Conservation (phyloP, 257 asterid species). For the Catharanthus roseus region DNA sequence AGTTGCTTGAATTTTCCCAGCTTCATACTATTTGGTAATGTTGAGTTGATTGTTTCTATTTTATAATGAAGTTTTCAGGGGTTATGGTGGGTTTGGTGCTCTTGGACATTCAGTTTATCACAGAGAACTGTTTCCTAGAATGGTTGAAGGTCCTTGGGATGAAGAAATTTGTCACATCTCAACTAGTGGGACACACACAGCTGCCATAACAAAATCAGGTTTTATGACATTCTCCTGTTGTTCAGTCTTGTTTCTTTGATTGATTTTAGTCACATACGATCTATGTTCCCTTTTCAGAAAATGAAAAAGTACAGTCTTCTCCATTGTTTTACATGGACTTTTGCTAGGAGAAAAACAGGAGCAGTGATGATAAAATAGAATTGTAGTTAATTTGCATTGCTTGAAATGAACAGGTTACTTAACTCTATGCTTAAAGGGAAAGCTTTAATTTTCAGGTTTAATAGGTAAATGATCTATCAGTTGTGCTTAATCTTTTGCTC, state of each 20-base stretch:
- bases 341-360: background rate
- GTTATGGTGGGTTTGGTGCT: constrained; percentile 99
- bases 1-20: background rate
- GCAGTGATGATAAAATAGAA: background rate
- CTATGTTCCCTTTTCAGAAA: background rate
- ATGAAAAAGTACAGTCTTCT: background rate
- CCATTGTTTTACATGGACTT: background rate
- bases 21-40: constrained; percentile 3
- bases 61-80: constrained; percentile 80
- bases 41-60: constrained; percentile 37
- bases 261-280: background rate
- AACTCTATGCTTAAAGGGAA: background rate
- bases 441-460: background rate
- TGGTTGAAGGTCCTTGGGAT: constrained; percentile 79
- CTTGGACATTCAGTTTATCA: constrained; percentile 89
- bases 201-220: constrained; percentile 82
- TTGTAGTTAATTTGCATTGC: background rate
- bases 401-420: background rate
- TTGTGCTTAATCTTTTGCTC: background rate
- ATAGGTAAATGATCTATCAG: background rate
- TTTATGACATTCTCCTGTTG: constrained; percentile 1
- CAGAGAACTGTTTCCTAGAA: constrained; percentile 75
- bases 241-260: background rate
- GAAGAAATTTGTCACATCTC: constrained; percentile 65
- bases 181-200: constrained; percentile 91